Base-by-base conservation (phyloP, 371 early-diverging fungal species). In the Mucor indicus region DNA sequence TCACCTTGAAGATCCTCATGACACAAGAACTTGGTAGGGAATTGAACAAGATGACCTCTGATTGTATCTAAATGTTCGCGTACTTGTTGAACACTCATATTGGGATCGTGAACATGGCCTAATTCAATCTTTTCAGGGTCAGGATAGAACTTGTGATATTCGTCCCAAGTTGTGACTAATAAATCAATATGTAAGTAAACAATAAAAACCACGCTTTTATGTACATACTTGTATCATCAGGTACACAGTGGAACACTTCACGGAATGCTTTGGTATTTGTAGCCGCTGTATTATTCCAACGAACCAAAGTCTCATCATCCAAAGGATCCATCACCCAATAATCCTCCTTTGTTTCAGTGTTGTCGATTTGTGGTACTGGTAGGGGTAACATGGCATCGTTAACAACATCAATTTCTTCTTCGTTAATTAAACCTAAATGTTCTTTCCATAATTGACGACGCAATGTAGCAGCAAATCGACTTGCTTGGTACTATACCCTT, bases 391-490 rank as follows among this genome's bases (percentile, higher is more conserved):
- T 79, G 25, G 71, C 73, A 35, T 60, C 47, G 8, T 62, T 79
- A 1, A 81, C 70, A 1, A 62, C 50, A 42, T 72, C 65, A 42
- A 77, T 59, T 12, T 69, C 64, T 16, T 75, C 70, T 21, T 74
- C 69, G 3, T 65, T 66, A 19, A 87, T 35, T 15, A 90, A 53
- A 4, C 95, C 95, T 13, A 89, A 63, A 60, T 94, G 95, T 58
- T 95, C 95, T 44, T 84, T 84, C 71, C 92, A 92, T 9, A 95
- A 67, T 33, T 81, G 77, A 24, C 82, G 77, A 4, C 95, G 82
- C 41, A 94, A 64, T 4, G 82, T 77, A 50, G 83, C 84, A 4
- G 90, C 93, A 53, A 86, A 86, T 31, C 72, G 54, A 23, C 75
- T 63, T 0, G 80, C 89, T 51, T 82, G 63, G 49, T 80, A 79